phyloP scores from a whole-genome alignment of 192 early-diverging fungal species.

The Rhizophagus sp. region DNA sequence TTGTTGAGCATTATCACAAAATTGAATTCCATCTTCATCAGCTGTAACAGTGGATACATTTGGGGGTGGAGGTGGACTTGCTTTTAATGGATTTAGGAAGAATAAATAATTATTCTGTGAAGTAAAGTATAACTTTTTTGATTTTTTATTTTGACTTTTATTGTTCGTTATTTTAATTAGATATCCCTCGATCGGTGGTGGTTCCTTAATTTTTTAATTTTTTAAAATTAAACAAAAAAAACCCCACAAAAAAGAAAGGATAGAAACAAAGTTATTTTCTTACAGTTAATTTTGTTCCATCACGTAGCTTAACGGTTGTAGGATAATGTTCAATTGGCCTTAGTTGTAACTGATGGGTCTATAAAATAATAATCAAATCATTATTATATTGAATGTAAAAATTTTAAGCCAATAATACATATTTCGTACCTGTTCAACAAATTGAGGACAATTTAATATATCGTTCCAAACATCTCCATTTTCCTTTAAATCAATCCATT shows the following conservation, averaged over 20 bases:
- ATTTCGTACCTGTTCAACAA: constrained; percentile 37
- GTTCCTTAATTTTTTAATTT: background rate
- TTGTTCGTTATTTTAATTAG: constrained; percentile 5
- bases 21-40: background rate
- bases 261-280: background rate
- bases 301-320: constrained; percentile 13
- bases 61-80: constrained; percentile 35
- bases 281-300: constrained; percentile 17
- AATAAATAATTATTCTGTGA: constrained; percentile 43
- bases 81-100: constrained; percentile 31
- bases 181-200: background rate
- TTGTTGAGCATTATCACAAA: background rate
- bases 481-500: constrained; percentile 37
- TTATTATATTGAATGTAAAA: too few relatives aligned
- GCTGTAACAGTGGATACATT: background rate
- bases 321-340: constrained; percentile 42
- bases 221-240: background rate
- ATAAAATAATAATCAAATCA: background rate
- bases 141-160: constrained; percentile 32
- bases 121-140: constrained; percentile 36
- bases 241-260: background rate
- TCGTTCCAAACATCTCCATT: constrained; percentile 35
- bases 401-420: background rate
- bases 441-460: constrained; percentile 37
- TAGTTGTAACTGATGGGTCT: constrained; percentile 41